Base-by-base conservation (phyloP, 2,329 filamentous ascomycete genomes). In the Hortaea werneckii region DNA sequence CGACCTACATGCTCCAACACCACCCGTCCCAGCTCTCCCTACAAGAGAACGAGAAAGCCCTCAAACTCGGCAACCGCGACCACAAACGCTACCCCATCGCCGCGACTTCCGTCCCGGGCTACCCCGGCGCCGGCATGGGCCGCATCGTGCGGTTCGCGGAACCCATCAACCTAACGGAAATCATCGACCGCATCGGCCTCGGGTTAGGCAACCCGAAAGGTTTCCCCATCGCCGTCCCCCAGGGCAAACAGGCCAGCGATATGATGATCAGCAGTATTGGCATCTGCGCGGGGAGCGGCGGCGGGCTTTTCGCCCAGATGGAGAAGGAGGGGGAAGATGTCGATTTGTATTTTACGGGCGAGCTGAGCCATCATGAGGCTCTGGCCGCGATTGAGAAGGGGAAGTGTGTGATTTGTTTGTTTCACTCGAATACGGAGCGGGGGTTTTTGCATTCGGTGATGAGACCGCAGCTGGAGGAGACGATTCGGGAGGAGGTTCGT, bases 341-440 rank as follows among this genome's bases (percentile, higher is more conserved):
- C 0, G 87, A 95, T 59, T 65, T 96, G 35, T 67, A 94, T 4
- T 85, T 98, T 56, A 96, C 87, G 0, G 92, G 92, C 1, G 92
- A 98, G 69, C 78, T 96, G 73, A 85, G 80, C 58, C 92, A 98
- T 63, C 92, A 98, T 63, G 87, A 92, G 52, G 88, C 90, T 3
- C 75, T 98, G 47, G 79, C 85, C 35, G 87, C 88, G 1, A 87
- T 85, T 28, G 89, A 95, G 70, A 78, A 82, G 48, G 89, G 89
- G 1, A 82, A 82, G 52, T 83, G 80, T 45, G 85, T 96, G 1
- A 78, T 96, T 43, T 84, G 83, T 37, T 75, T 94, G 41, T 94
- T 95, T 58, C 92, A 98, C 65, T 90, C 85, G 56, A 96, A 96
- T 65, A 92, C 86, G 0, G 92, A 98, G 71, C 73, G 92, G 32